Evolutionary conservation across 257 asterid species (phyloP), one percentile per base, ranked within the genome.

Genomic region (Leptodermis oblonga): DNA sequence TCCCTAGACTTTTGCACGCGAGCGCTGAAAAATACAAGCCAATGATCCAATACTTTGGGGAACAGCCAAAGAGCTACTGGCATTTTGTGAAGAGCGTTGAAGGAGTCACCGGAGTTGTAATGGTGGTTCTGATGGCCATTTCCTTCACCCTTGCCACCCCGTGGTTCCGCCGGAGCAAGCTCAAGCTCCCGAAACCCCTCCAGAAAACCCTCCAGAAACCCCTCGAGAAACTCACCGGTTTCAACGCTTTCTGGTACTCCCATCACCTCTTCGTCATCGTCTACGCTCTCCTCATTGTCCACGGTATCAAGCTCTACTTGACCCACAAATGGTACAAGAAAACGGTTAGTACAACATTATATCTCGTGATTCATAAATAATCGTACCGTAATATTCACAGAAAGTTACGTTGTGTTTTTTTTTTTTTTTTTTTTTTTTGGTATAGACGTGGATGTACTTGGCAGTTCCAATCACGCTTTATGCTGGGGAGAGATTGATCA

Each of bases 361-460:
- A 3, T 2, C 4, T 34, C 39, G n/a, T n/a, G n/a, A n/a, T n/a
- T n/a, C n/a, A n/a, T n/a, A n/a, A n/a, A n/a, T n/a, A n/a, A n/a
- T n/a, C n/a, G n/a, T n/a, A n/a, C n/a, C n/a, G n/a, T n/a, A n/a
- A n/a, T n/a, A n/a, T n/a, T n/a, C n/a, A n/a, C n/a, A n/a, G n/a
- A n/a, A n/a, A n/a, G n/a, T n/a, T n/a, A n/a, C n/a, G n/a, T n/a
- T n/a, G n/a, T n/a, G n/a, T n/a, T n/a, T n/a, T n/a, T n/a, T n/a
- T n/a, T n/a, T n/a, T n/a, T n/a, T n/a, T n/a, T n/a, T n/a, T n/a
- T n/a, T n/a, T n/a, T n/a, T n/a, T n/a, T n/a, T n/a, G n/a, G n/a
- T n/a, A n/a, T n/a, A 90, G 97, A 88, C 96, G 30, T 88, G 97
- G 97, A 91, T 91, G 95, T 91, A 91, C 76, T 56, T 91, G 63